Base-by-base conservation (phyloP, 2,329 filamentous ascomycete genomes). In the Zymoseptoria pseudotritici region DNA sequence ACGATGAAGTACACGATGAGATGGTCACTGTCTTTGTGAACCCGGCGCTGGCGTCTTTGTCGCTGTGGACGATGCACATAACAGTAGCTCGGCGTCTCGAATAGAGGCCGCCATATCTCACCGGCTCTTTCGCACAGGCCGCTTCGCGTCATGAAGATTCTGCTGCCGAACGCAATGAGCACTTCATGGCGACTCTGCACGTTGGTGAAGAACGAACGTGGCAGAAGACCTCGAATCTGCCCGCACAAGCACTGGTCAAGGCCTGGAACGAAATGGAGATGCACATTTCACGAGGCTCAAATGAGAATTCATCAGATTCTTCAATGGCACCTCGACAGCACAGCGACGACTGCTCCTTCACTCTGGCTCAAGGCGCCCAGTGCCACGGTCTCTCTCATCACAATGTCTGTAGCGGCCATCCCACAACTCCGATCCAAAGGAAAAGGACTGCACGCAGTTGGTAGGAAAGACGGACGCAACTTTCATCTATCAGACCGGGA, bases 351-450 rank as follows among this genome's bases (percentile, higher is more conserved):
- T 17, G 3, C 36, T 42, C 11, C 29, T 36, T 9, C 8, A 36
- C 29, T 36, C 29, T n/a, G n/a, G n/a, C n/a, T n/a, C n/a, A n/a
- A n/a, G n/a, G n/a, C n/a, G n/a, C n/a, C n/a, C n/a, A n/a, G n/a
- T n/a, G n/a, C n/a, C 36, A 46, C 2, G 5, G 2, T 46, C 5
- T 46, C 36, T 46, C 36, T 4, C 6, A 13, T 4, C 36, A 6
- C n/a, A 1, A 46, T 17, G 7, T 46, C 36, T 64, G 57, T 77
- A 75, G 73, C 69, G 71, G 73, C 70, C 69, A 73, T 74, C 75
- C 76, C 75, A 78, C 76, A 78, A 74, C 75, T 72, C 70, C 75
- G 70, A 61, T 71, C 74, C 74, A 70, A 59, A 66, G 66, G 68
- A 63, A 61, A n/a, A 46, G 36, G 54, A 60, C 50, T 70, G 68